Evolutionary conservation across 106 monocot genomes (phyloP), one percentile per base, ranked within the genome.

Genomic region (Phalaenopsis equestris): DNA sequence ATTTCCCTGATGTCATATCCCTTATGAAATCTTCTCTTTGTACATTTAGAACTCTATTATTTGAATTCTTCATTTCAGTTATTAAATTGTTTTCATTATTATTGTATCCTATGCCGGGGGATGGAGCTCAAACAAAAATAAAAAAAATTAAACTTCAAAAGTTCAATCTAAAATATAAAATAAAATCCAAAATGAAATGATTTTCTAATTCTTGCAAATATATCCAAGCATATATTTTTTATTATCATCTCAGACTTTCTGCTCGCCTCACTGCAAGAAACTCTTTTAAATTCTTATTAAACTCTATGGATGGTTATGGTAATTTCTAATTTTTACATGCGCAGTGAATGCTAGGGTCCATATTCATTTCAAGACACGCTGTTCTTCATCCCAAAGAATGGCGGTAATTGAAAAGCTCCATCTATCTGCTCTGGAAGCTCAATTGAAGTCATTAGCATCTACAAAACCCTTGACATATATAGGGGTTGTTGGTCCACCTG

Each of bases 401-500:
- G 42, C 90, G 41, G 84, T 87, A 36, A 77, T 89, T 82, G 88
- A 89, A 18, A 87, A 87, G 79, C 80, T 77, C 23, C 78, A 75
- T 15, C 55, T 83, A n/a, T 57, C 91, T 75, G 75, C 84, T 19
- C 42, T 87, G 45, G 84, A 89, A 80, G 49, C 38, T 58, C 82
- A 82, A 86, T 76, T 78, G 7, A 43, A 48, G 55, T 79, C 88
- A 79, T 82, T 82, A 64, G 58, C 78, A 49, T 77, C 80, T 80
- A 38, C 77, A 17, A 86, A 79, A 76, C 80, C 84, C 8, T 84
- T 89, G 85, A 78, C 86, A 15, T 92, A 92, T 82, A 56, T 84
- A 7, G 89, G 87, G 72, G 80, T 80, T 41, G 73, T 87, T 76
- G 92, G 89, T 78, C 91, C 84, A 78, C 87, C 87, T 55, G 75